Evolutionary conservation across 352 stramenopile genomes (phyloP).

Genomic region (Phytophthora melonis): DNA sequence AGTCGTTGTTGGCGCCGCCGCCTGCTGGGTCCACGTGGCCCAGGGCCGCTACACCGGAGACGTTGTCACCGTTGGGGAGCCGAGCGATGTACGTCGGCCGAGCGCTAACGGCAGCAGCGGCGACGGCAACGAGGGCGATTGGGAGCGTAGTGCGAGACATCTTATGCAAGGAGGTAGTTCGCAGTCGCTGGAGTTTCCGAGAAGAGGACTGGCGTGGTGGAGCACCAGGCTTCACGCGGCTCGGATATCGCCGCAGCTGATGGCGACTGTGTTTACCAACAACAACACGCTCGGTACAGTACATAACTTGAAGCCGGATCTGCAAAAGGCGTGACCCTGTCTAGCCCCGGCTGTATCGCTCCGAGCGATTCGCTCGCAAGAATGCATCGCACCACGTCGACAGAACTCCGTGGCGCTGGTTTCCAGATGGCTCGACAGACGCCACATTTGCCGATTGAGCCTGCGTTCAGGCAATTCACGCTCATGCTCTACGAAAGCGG

Average conservation of each 20-base stretch:
- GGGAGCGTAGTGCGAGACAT: slow-evolving; percentile 30
- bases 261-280: background rate
- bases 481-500: too few species aligned
- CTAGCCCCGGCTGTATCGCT: too few species aligned
- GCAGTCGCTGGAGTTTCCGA: slow-evolving; percentile 13
- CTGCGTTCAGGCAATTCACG: too few species aligned
- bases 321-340: too few species aligned
- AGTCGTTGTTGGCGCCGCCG: background rate
- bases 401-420: too few species aligned
- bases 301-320: too few species aligned
- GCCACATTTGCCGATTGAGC: too few species aligned
- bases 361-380: too few species aligned
- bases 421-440: too few species aligned
- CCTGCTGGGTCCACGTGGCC: slow-evolving; percentile 38
- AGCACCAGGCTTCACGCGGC: background rate
- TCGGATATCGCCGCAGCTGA: background rate
- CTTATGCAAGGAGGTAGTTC: background rate
- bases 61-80: slow-evolving; percentile 47
- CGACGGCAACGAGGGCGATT: slow-evolving; percentile 25
- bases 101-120: slow-evolving; percentile 26
- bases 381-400: too few species aligned
- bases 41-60: slow-evolving; percentile 39
- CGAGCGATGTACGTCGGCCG: slow-evolving; percentile 33
- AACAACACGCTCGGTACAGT: too few species aligned
- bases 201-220: background rate